Evolutionary conservation across 2,329 filamentous ascomycete species (phyloP).

Genomic region (Fusarium coicis): DNA sequence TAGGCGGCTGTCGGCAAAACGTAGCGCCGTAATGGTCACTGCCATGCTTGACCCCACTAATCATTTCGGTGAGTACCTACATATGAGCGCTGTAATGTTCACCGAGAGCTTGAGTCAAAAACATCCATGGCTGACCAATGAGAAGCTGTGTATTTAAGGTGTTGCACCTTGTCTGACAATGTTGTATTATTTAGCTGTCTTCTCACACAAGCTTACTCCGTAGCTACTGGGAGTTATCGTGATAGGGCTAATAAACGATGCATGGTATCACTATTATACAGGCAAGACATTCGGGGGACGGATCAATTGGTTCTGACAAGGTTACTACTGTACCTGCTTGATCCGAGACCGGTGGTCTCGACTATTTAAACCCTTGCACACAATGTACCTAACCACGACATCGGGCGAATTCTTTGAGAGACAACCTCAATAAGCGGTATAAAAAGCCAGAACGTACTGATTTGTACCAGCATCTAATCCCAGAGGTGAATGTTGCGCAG

Average conservation of each 20-base stretch:
- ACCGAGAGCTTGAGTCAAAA: not conserved
- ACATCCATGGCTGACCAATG: conserved; percentile 30
- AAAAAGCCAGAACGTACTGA: conserved; percentile 9
- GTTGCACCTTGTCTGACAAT: not conserved
- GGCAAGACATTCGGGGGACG: not conserved
- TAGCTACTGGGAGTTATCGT: conserved; percentile 9
- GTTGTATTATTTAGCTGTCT: not conserved
- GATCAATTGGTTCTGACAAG: not conserved
- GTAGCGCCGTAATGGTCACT: conserved; percentile 19
- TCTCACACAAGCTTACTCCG: not conserved
- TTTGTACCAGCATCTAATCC: not conserved
- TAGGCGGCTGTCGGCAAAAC: conserved; percentile 34
- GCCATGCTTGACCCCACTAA: not conserved
- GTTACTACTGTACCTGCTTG: not conserved
- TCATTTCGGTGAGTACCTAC: conserved; percentile 4
- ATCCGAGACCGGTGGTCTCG: conserved; percentile 24
- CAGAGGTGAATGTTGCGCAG: not conserved
- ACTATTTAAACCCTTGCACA: conserved; percentile 9
- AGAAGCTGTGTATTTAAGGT: conserved; percentile 3
- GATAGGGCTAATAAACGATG: conserved; percentile 9
- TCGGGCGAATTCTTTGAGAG: not conserved
- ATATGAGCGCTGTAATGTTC: not conserved
- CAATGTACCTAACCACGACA: conserved; percentile 10
- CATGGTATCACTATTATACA: not conserved
- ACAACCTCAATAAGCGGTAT: conserved; percentile 2